A percentile compares a stretch with the other conserved stretches of the same genome.
These are phyloP conservation scores for Claviceps purpurea DNA, from an alignment of 2,329 filamentous ascomycete species.

Conservation along the genomic window DNA sequence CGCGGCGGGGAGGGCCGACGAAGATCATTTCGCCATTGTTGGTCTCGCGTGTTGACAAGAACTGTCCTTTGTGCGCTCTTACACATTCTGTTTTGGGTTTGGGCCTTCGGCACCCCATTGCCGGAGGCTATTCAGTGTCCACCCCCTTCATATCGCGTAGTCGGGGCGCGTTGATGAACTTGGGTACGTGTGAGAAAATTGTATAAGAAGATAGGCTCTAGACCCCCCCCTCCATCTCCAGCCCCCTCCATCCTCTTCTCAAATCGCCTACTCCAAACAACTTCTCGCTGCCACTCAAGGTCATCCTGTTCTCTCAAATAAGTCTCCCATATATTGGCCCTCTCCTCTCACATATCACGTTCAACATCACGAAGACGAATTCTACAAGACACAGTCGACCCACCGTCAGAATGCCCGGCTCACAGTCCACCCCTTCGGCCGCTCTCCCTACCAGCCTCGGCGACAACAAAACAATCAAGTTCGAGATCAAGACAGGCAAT, in stretches of 20 bases:
- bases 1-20: too few relatives aligned
- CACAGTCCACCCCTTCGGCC: constrained; percentile 7
- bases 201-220: constrained; percentile 2
- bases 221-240: not conserved
- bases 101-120: not conserved
- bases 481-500: constrained; percentile 31
- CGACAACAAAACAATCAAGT: constrained; percentile 29
- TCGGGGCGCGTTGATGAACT: not conserved
- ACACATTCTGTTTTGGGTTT: not conserved
- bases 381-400: not conserved
- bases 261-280: not conserved
- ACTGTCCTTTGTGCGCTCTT: not conserved
- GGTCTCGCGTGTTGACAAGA: too few relatives aligned
- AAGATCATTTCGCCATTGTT: too few relatives aligned
- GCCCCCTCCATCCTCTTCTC: not conserved
- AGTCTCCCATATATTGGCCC: not conserved
- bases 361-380: not conserved
- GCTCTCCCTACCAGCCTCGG: constrained; percentile 16
- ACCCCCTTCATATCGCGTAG: not conserved
- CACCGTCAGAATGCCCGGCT: constrained; percentile 8
- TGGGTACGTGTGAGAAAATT: not conserved
- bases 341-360: too few relatives aligned
- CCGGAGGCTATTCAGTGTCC: not conserved
- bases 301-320: not conserved
- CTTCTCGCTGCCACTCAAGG: not conserved